Evolutionary conservation across 495 filamentous ascomycete genomes (phyloP).

Genomic region (Cenococcum geophilum): DNA sequence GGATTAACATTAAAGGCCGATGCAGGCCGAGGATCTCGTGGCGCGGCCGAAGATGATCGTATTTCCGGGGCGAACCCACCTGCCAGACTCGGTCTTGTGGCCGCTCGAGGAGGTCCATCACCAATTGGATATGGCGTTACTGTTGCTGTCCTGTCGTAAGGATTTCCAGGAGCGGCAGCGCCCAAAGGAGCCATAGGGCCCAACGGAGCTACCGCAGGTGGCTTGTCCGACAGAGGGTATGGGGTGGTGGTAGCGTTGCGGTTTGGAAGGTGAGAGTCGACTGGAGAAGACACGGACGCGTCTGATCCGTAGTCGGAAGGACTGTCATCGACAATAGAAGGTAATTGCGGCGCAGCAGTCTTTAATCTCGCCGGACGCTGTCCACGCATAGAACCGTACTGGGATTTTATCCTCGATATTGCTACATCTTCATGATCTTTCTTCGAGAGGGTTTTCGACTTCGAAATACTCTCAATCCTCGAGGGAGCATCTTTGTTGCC

Average conservation of each 20-base stretch:
- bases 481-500: slow-evolving; percentile 85
- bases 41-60: slow-evolving; percentile 27
- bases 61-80: slow-evolving; percentile 36
- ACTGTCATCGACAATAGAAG: slow-evolving; percentile 25
- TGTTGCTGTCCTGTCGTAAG: slow-evolving; percentile 42
- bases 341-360: slow-evolving; percentile 32
- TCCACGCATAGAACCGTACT: slow-evolving; percentile 78
- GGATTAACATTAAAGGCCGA: slow-evolving; percentile 36
- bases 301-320: slow-evolving; percentile 28
- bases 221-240: slow-evolving; percentile 38
- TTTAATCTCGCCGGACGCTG: slow-evolving; percentile 59
- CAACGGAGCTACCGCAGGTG: slow-evolving; percentile 42
- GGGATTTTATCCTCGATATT: slow-evolving; percentile 82
- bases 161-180: not conserved
- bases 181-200: slow-evolving; percentile 36
- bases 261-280: slow-evolving; percentile 16
- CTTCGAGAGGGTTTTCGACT: slow-evolving; percentile 79
- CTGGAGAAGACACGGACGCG: slow-evolving; percentile 1
- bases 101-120: slow-evolving; percentile 43
- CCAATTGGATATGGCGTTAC: slow-evolving; percentile 62
- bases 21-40: slow-evolving; percentile 12
- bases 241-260: slow-evolving; percentile 29
- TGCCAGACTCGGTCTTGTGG: slow-evolving; percentile 37
- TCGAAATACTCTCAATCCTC: slow-evolving; percentile 76
- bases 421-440: slow-evolving; percentile 90